Percentiles rank a stretch among this genome's conserved stretches.
phyloP scores from a whole-genome alignment of 129 eudicot genomes.

The Oenanthe sinensis region DNA sequence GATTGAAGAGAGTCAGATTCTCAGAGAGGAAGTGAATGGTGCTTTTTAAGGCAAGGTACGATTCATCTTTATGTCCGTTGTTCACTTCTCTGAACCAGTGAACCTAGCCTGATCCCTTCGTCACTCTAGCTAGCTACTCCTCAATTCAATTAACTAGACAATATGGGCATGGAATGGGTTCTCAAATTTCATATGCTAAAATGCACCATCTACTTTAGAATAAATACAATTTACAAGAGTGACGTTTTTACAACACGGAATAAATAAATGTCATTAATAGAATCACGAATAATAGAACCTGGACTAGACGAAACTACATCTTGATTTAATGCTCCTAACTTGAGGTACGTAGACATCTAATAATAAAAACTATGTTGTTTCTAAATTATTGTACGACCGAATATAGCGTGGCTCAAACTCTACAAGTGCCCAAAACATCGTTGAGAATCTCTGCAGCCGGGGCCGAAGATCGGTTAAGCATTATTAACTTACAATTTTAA shows the following conservation, averaged over 20 bases:
- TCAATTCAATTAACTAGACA: slow-evolving; percentile 7
- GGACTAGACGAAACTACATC: too few species aligned
- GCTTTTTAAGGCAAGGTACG: slow-evolving; percentile 6
- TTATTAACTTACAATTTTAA: too few species aligned
- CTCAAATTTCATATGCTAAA: background rate
- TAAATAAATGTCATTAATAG: too few species aligned
- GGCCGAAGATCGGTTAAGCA: too few species aligned
- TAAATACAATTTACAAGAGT: background rate
- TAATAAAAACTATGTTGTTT: too few species aligned
- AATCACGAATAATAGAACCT: too few species aligned
- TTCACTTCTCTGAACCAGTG: slow-evolving; percentile 7
- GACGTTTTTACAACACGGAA: background rate
- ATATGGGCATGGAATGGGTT: slow-evolving; percentile 13
- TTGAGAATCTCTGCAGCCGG: too few species aligned
- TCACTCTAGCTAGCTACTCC: background rate
- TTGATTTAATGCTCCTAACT: too few species aligned
- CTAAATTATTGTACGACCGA: too few species aligned
- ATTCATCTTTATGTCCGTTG: slow-evolving; percentile 20
- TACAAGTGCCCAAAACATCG: background rate
- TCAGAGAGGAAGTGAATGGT: slow-evolving; percentile 4
- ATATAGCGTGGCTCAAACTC: too few species aligned
- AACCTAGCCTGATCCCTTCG: background rate
- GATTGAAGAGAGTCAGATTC: slow-evolving; percentile 2
- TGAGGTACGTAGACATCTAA: too few species aligned
- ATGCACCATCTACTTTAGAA: background rate